Conservation (phyloP, 208 protist species). For the Kentomonas sorsogonicus region DNA sequence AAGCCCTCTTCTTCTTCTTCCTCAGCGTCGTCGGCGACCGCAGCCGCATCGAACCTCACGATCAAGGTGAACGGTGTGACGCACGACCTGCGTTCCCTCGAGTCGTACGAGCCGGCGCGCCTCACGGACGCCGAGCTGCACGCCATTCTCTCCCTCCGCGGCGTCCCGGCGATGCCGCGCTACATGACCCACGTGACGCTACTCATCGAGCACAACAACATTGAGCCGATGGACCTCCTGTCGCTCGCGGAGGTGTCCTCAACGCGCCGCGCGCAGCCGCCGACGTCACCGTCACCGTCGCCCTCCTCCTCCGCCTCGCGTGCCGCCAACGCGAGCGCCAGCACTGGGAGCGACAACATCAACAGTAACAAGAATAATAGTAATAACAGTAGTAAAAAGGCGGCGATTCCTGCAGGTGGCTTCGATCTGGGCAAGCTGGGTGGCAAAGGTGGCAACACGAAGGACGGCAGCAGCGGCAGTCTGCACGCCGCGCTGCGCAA, state of each 20-base stretch:
- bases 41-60: too few species aligned
- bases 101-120: too few species aligned
- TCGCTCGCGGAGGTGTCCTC: slow-evolving; percentile 57
- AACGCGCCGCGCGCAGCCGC: neutral
- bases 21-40: too few species aligned
- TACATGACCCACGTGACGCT: slow-evolving; percentile 72
- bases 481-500: neutral
- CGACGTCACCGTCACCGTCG: neutral
- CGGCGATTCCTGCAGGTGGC: too few species aligned
- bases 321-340: neutral
- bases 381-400: neutral
- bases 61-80: too few species aligned
- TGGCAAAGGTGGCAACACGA: neutral
- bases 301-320: neutral
- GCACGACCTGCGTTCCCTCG: too few species aligned
- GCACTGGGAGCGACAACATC: neutral
- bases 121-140: slow-evolving; percentile 23
- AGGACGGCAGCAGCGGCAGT: neutral
- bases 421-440: too few species aligned
- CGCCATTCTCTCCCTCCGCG: slow-evolving; percentile 12
- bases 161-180: slow-evolving; percentile 59
- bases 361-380: neutral
- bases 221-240: slow-evolving; percentile 56
- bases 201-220: slow-evolving; percentile 70
- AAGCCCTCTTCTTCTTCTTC: too few species aligned